Evolutionary conservation across 2,329 filamentous ascomycete genomes (phyloP), one percentile per base, ranked within the genome.

Genomic region (Ramularia endophylla): DNA sequence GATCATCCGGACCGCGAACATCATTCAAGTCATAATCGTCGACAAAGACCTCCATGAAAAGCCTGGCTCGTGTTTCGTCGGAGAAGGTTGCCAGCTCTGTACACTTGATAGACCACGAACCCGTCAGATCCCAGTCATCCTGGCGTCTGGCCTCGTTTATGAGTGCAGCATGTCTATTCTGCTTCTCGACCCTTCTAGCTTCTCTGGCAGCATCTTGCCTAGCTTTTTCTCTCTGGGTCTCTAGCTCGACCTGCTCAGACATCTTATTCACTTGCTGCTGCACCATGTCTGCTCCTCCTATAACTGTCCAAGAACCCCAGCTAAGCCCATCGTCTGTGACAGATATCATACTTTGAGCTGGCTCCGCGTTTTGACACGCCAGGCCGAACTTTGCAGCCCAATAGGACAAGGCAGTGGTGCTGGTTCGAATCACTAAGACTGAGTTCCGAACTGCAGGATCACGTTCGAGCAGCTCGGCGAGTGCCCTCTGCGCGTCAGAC

Each of bases 151-250:
- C 43, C 12, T 41, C 38, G 4, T 19, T 12, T 6, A 45, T 16
- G 8, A 45, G n/a, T 2, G 28, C 20, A 12, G 4, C 5, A 11
- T 33, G 31, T 18, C 11, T 15, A 3, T 18, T 17, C 5, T 15
- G 30, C 8, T 20, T 15, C 27, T 38, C 29, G 3, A 33, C 5
- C 8, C 15, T 0, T 22, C 15, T 7, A 15, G 65, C 61, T 51
- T 71, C 68, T 11, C 11, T 25, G 6, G 22, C 22, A 25, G 22
- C 22, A 25, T 25, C 22, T 6, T 6, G 6, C 11, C 22, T 25
- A 16, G 63, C 64, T 13, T 57, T 52, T 13, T 70, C 58, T 44
- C 69, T 65, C 36, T 58, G 61, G 46, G 70, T 68, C 45, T 71
- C 67, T 7, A 68, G 55, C 8, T 59, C 55, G 22, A 65, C 61